Percentiles rank a stretch among this genome's conserved stretches.
These are phyloP conservation scores for Aspergillus bombycis DNA, from an alignment of 2,329 filamentous ascomycete species.

Conservation along the genomic window DNA sequence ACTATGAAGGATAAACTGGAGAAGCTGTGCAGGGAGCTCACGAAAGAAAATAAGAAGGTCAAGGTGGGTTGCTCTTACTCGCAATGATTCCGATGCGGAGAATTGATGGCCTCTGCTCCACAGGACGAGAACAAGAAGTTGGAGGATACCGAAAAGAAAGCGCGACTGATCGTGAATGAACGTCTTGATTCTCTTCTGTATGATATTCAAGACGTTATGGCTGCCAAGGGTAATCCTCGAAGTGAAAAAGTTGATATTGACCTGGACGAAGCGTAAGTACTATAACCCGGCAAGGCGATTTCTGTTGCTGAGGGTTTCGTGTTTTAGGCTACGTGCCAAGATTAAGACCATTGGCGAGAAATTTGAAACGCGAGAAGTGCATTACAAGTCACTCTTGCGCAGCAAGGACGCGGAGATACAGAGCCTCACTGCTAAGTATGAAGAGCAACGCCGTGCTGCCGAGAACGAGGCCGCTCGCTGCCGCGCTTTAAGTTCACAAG, in stretches of 20 bases:
- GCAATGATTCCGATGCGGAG: neutral
- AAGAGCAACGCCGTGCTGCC: slow-evolving; percentile 85
- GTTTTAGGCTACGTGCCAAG: slow-evolving; percentile 65
- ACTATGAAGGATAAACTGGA: slow-evolving; percentile 95
- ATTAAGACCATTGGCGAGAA: slow-evolving; percentile 94
- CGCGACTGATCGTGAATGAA: slow-evolving; percentile 80
- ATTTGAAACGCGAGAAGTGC: slow-evolving; percentile 91
- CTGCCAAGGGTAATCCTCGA: slow-evolving; percentile 80
- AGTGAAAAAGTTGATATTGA: slow-evolving; percentile 82
- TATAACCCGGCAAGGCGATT: slow-evolving; percentile 11
- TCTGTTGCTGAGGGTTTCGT: slow-evolving; percentile 20
- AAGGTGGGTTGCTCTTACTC: slow-evolving; percentile 64
- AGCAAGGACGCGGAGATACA: slow-evolving; percentile 96
- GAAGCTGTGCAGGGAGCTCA: slow-evolving; percentile 91
- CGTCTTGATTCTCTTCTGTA: slow-evolving; percentile 78
- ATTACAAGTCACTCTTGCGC: slow-evolving; percentile 88
- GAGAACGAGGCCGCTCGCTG: slow-evolving; percentile 80
- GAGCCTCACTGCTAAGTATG: slow-evolving; percentile 83
- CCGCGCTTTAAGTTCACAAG: slow-evolving; percentile 84
- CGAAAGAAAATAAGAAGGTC: slow-evolving; percentile 96
- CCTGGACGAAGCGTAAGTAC: slow-evolving; percentile 79
- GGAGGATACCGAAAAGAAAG: slow-evolving; percentile 81
- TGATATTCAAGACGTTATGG: slow-evolving; percentile 86
- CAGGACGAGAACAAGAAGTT: slow-evolving; percentile 92
- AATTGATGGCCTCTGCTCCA: slow-evolving; percentile 8